These are phyloP conservation scores for Panicum virgatum DNA, from an alignment of 202 grass and related monocot species.

Conservation along the genomic window DNA sequence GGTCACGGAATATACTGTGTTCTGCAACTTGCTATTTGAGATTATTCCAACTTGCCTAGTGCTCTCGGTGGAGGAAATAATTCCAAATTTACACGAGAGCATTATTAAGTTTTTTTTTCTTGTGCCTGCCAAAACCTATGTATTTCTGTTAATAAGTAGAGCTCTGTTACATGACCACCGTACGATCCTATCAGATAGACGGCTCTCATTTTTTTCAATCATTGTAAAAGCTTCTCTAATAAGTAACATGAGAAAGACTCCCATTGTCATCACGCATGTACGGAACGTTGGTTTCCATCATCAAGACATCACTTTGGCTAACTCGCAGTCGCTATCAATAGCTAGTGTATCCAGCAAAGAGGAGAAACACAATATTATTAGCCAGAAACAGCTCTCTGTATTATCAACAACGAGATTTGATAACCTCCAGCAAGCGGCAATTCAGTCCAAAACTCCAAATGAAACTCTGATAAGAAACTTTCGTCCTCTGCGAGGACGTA, in stretches of 20 bases:
- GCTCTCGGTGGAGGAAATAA: conserved; percentile 5
- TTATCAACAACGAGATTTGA: background rate
- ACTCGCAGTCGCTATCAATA: background rate
- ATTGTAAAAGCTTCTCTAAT: no score
- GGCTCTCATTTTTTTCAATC: no score
- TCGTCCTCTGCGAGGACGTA: background rate
- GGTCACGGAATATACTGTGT: conserved; percentile 21
- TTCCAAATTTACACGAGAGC: background rate
- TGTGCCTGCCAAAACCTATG: background rate
- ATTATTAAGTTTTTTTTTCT: background rate
- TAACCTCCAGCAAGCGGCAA: background rate
- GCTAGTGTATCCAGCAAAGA: background rate
- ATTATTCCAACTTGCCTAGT: conserved; percentile 17
- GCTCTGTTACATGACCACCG: no score
- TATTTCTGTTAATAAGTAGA: background rate
- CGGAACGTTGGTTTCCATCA: background rate
- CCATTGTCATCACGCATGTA: background rate
- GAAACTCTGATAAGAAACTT: background rate
- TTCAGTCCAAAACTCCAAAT: background rate
- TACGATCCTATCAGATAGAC: no score
- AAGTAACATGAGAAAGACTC: background rate
- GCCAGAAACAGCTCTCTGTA: background rate
- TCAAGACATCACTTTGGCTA: background rate
- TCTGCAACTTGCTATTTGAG: conserved; percentile 38
- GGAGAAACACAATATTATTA: background rate